Evolutionary conservation across 2,329 filamentous ascomycete genomes (phyloP), one percentile per base, ranked within the genome.

Genomic region (Colletotrichum plurivorum): DNA sequence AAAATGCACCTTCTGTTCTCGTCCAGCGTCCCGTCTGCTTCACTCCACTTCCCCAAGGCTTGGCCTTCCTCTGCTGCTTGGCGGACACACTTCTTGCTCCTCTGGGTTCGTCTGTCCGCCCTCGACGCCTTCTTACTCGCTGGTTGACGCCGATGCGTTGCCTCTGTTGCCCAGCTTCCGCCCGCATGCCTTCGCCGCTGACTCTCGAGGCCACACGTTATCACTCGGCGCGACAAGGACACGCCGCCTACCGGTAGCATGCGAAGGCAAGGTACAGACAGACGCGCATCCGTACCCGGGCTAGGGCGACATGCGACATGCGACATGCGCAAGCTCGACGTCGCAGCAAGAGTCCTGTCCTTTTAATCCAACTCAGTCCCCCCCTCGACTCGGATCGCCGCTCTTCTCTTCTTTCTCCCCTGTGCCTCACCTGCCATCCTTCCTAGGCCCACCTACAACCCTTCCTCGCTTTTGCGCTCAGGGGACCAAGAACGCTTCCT

Each of bases 41-140:
- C 51, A 67, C 67, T 69, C 67, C 67, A 69, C 62, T 55, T 61
- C 55, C 55, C 56, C 62, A 52, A 69, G 62, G 52, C 67, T 69
- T 69, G 62, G 67, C 67, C 62, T 41, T 69, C 62, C 67, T 66
- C n/a, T 69, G 18, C 13, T 31, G 41, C 67, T 69, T 69, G 67
- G 67, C 62, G 45, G 5, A 41, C 51, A 56, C 43, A 51, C 63
- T 41, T 46, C 62, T 61, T 66, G 41, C 51, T 61, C 56, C n/a
- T 41, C 5, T 41, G 31, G 49, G 22, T 9, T 43, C 54, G 18
- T 9, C 45, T 25, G 18, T 52, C 36, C 2, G 13, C 12, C 27
- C 36, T 55, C 18, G 10, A 7, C 49, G 36, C 15, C n/a, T 51
- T 45, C 39, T 56, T 9, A 67, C 62, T 69, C 62, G 62, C 22